Percentiles rank a stretch among this genome's conserved stretches.
These are phyloP conservation scores for Vanrija humicola DNA, from an alignment of 1,284 basidiomycete species.

Conservation along the genomic window DNA sequence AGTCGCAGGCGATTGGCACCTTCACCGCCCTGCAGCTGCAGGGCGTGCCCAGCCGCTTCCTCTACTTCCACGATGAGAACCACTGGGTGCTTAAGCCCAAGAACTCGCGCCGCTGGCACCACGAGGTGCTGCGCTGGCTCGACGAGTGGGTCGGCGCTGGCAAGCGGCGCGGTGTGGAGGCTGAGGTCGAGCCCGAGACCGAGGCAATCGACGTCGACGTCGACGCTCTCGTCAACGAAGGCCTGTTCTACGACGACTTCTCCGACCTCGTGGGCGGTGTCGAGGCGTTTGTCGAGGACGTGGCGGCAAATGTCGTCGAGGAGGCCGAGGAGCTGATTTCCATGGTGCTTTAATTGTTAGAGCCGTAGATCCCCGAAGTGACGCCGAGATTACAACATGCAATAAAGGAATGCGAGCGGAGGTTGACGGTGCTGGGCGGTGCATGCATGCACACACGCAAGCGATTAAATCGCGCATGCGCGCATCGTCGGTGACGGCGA, in stretches of 20 bases:
- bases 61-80: conserved; percentile 90
- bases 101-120: conserved; percentile 57
- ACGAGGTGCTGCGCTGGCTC: conserved; percentile 85
- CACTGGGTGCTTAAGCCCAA: conserved; percentile 64
- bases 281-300: not conserved
- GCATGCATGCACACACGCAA: not conserved
- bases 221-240: not conserved
- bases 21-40: conserved; percentile 48
- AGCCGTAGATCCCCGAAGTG: no score
- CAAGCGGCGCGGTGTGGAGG: conserved; percentile 1
- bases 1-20: conserved; percentile 71
- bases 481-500: no score
- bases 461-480: not conserved
- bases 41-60: conserved; percentile 71
- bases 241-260: not conserved
- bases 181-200: not conserved
- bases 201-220: not conserved
- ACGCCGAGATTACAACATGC: not conserved
- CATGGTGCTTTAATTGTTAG: no score
- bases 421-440: not conserved
- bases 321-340: not conserved
- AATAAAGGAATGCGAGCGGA: no score
- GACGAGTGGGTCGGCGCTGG: conserved; percentile 63
- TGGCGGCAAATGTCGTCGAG: not conserved
- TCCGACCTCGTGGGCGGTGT: not conserved